Conservation (phyloP, 352 stramenopile genomes). For the Phytophthora constricta region DNA sequence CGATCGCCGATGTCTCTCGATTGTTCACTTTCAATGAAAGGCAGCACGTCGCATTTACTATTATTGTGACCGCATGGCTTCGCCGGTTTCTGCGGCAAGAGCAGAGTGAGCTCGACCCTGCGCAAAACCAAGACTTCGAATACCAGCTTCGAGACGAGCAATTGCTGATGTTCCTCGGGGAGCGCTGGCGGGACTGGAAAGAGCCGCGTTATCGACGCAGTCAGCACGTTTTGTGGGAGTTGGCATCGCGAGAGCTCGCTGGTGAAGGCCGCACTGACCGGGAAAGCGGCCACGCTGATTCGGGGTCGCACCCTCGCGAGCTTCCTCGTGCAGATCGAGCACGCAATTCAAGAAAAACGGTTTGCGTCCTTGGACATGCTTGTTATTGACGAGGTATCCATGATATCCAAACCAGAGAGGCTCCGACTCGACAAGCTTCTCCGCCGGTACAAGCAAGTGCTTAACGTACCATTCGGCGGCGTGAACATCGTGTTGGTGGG, state of each 20-base stretch:
- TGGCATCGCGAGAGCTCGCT: neutral
- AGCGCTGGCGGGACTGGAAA: conserved; percentile 12
- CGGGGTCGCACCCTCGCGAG: neutral
- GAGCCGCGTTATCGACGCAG: conserved; percentile 8
- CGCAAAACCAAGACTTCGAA: conserved; percentile 3
- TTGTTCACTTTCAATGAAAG: conserved; percentile 13
- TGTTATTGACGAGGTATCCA: neutral
- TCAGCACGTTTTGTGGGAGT: conserved; percentile 10
- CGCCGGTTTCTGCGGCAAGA: conserved; percentile 6
- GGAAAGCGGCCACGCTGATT: neutral
- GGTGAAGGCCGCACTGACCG: neutral
- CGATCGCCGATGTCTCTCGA: conserved; percentile 7
- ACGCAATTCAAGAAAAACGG: neutral
- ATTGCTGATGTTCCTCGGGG: conserved; percentile 17
- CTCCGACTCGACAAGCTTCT: neutral
- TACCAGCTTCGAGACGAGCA: conserved; percentile 4
- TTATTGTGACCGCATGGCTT: conserved; percentile 4
- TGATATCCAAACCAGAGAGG: neutral
- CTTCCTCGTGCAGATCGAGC: conserved; percentile 2
- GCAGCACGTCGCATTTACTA: conserved; percentile 9
- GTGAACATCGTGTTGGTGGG: neutral
- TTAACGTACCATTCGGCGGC: neutral
- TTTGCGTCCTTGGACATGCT: neutral
- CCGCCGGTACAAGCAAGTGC: conserved; percentile 9
- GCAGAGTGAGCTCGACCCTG: neutral